phyloP scores from a whole-genome alignment of 192 early-diverging fungal genomes.

The Linnemannia zychae region DNA sequence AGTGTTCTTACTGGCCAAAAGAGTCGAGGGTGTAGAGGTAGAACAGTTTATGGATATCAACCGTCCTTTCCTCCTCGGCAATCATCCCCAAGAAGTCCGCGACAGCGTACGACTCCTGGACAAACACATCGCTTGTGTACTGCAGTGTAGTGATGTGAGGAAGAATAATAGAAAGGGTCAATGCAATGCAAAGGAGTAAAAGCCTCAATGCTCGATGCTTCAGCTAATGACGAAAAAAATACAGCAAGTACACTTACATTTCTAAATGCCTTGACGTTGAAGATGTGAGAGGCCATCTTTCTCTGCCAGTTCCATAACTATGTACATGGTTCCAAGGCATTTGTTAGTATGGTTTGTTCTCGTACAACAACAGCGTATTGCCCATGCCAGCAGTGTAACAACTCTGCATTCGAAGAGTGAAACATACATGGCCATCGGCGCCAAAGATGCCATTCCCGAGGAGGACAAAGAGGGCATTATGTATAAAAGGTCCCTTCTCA shows the following conservation, averaged over 20 bases:
- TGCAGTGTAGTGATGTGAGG: neutral
- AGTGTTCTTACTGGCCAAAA: constrained; percentile 50
- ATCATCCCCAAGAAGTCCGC: constrained; percentile 18
- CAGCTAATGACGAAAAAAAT: neutral
- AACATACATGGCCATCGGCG: constrained; percentile 16
- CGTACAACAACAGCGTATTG: too few species aligned
- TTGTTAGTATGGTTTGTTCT: neutral
- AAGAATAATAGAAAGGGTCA: neutral
- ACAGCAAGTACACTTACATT: neutral
- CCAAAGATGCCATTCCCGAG: constrained; percentile 40
- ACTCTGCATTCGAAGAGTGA: neutral
- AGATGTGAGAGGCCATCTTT: neutral
- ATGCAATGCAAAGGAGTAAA: neutral
- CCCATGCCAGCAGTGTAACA: too few species aligned
- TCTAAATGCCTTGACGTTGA: constrained; percentile 5
- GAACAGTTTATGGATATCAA: constrained; percentile 61
- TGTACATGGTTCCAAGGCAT: neutral
- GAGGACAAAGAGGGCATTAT: neutral
- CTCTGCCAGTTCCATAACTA: constrained; percentile 9
- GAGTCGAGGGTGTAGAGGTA: constrained; percentile 62
- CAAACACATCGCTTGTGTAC: constrained; percentile 8
- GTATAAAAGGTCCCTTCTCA: neutral
- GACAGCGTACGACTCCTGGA: constrained; percentile 2
- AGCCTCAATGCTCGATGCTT: neutral
- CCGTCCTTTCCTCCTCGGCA: constrained; percentile 16